phyloP scores from a whole-genome alignment of 2,329 filamentous ascomycete genomes.

The Trichoderma atrobrunneum region DNA sequence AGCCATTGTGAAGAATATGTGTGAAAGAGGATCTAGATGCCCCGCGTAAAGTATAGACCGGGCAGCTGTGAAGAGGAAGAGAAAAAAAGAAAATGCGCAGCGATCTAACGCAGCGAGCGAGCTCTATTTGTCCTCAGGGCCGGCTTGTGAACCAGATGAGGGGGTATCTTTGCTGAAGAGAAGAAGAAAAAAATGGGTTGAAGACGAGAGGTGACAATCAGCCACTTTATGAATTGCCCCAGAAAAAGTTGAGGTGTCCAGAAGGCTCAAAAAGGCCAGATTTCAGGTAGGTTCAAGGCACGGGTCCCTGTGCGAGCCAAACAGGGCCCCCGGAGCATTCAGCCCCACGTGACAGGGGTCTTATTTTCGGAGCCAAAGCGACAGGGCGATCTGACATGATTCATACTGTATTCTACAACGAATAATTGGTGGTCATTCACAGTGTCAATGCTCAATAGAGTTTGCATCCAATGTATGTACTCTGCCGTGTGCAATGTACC shows the following conservation, averaged over 20 bases:
- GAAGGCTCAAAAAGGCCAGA: conserved; percentile 48
- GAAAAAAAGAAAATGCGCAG: conserved; percentile 26
- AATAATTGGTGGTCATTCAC: neutral
- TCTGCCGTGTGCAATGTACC: neutral
- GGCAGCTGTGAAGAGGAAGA: conserved; percentile 21
- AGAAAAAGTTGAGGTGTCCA: conserved; percentile 42
- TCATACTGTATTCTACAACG: neutral
- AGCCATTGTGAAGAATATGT: conserved; percentile 43
- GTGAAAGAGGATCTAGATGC: conserved; percentile 13
- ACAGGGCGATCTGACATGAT: neutral
- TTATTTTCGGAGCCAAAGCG: neutral
- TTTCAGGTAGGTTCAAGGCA: conserved; percentile 36
- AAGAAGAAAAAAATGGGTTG: conserved; percentile 30
- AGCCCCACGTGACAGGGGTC: conserved; percentile 33
- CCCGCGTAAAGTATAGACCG: conserved; percentile 13
- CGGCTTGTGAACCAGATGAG: conserved; percentile 31
- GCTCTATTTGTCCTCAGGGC: conserved; percentile 31
- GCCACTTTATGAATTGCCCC: conserved; percentile 36
- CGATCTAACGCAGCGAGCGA: conserved; percentile 31
- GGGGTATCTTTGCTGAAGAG: conserved; percentile 27
- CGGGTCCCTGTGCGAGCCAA: conserved; percentile 16
- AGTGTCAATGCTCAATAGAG: neutral
- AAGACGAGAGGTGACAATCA: conserved; percentile 28
- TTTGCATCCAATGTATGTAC: neutral
- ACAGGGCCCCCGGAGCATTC: conserved; percentile 16